A percentile compares a stretch with the other conserved stretches of the same genome.
phyloP scores from a whole-genome alignment of 2,329 filamentous ascomycete species.

The Beauveria sp. region DNA sequence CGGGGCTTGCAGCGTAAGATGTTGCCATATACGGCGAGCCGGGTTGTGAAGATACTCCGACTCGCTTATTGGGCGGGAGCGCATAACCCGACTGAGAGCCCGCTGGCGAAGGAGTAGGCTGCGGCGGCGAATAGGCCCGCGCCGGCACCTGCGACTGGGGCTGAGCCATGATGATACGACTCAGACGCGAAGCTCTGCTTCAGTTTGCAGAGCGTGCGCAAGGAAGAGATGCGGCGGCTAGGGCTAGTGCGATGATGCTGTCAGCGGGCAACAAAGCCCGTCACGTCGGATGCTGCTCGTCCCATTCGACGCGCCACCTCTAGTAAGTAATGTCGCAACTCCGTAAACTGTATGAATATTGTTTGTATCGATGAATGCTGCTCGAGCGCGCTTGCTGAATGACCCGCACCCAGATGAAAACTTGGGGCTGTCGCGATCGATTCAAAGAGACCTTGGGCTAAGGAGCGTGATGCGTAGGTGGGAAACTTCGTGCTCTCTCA shows the following conservation, averaged over 20 bases:
- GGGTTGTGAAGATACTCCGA: constrained; percentile 58
- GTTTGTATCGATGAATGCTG: background rate
- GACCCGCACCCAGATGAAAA: background rate
- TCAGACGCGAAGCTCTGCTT: constrained; percentile 6
- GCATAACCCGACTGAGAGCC: constrained; percentile 44
- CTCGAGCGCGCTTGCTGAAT: background rate
- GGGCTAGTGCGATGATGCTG: constrained; percentile 19
- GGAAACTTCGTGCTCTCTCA: constrained; percentile 18
- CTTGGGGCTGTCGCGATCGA: background rate
- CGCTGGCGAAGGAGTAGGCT: constrained; percentile 53
- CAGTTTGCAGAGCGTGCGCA: constrained; percentile 4
- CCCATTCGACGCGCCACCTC: constrained; percentile 36
- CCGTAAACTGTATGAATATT: background rate
- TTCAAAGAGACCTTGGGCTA: constrained; percentile 13
- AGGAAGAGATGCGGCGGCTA: constrained; percentile 5
- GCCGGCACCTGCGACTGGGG: constrained; percentile 46
- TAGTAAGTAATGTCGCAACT: background rate
- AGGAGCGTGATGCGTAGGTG: constrained; percentile 20
- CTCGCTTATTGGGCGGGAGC: constrained; percentile 64
- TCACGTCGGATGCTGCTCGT: constrained; percentile 35
- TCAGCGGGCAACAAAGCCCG: constrained; percentile 44
- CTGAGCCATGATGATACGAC: constrained; percentile 44
- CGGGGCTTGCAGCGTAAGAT: constrained; percentile 41
- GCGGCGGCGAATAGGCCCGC: constrained; percentile 55
- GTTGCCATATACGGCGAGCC: constrained; percentile 52